Percentiles rank a stretch among this genome's conserved stretches.
Evolutionary conservation across 2,329 filamentous ascomycete genomes (phyloP).

Genomic region (Cadophora malorum): DNA sequence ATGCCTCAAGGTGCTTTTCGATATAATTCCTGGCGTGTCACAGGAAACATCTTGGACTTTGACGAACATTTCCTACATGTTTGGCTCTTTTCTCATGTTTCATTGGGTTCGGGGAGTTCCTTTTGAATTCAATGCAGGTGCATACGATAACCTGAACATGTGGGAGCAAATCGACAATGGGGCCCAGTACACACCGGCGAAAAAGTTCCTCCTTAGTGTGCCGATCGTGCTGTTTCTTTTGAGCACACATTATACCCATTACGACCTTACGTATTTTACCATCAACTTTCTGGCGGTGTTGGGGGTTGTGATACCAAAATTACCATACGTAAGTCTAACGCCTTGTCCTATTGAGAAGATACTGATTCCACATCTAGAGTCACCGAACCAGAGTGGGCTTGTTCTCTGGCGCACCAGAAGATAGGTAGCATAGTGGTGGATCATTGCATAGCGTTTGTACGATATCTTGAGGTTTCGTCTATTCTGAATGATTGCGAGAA

Average conservation of each 20-base stretch:
- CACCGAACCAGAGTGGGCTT: slow-evolving; percentile 79
- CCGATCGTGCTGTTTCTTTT: slow-evolving; percentile 93
- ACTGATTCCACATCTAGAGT: slow-evolving; percentile 58
- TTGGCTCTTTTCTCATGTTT: slow-evolving; percentile 99
- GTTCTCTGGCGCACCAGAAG: slow-evolving; percentile 73
- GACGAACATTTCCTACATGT: slow-evolving; percentile 99
- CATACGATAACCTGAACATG: slow-evolving; percentile 99
- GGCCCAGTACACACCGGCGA: slow-evolving; percentile 96
- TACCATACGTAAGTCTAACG: slow-evolving; percentile 78
- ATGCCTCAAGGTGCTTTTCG: slow-evolving; percentile 93
- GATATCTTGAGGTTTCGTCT: slow-evolving; percentile 41
- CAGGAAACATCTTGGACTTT: slow-evolving; percentile 99
- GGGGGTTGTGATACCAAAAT: slow-evolving; percentile 92
- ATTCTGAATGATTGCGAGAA: slow-evolving; percentile 38
- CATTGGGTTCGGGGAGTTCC: slow-evolving; percentile 97
- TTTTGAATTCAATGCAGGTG: slow-evolving; percentile 98
- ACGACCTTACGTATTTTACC: slow-evolving; percentile 94
- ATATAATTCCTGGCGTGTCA: slow-evolving; percentile 93
- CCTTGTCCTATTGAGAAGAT: slow-evolving; percentile 11
- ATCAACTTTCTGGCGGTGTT: slow-evolving; percentile 96
- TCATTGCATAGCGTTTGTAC: slow-evolving; percentile 43
- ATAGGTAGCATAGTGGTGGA: slow-evolving; percentile 47
- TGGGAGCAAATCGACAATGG: slow-evolving; percentile 99
- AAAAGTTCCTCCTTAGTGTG: slow-evolving; percentile 96
- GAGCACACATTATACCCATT: slow-evolving; percentile 99